Evolutionary conservation across 345 rosid genomes (phyloP), one percentile per base, ranked within the genome.

Genomic region (Hibiscus trionum): DNA sequence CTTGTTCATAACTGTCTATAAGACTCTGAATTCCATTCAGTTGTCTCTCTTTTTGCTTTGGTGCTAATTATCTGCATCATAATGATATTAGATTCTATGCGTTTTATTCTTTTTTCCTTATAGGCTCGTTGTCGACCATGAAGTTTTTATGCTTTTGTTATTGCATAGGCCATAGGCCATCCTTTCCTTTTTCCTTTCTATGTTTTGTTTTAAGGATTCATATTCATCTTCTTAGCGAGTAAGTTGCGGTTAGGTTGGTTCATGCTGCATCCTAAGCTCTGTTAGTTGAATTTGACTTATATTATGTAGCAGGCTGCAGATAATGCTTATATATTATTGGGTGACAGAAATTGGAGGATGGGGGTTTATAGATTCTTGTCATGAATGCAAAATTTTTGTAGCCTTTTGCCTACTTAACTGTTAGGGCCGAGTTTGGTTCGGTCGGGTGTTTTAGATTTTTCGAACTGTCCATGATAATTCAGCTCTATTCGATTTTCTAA

Each of bases 251-350:
- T 63, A 37, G 29, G 50, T 64, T 64, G 52, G 68, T 19, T 19
- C 29, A 64, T 64, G 29, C 68, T 64, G 50, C 47, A 37, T 63
- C 68, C 65, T 31, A 31, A 61, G 65, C 65, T 61, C 21, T 61
- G 42, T 61, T 61, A 14, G 16, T 14, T 61, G 24, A 12, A 63
- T 37, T 63, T 63, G 66, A 33, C 66, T 6, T 15, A 7, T 16
- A 7, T 16, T 4, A 17, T 39, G 42, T 3, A 9, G 1, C 27
- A 39, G 50, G 68, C 68, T 39, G 50, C 52, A 11, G 31, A 39
- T 64, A 17, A 64, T 39, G 68, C 7, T 64, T 63, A 59, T 58
- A 58, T 29, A 11, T 58, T 12, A 64, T 64, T 17, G 27, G 46
- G 26, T 19, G 16, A 39, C 39, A 3, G 66, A 11, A 19, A 9